These are phyloP conservation scores for Geranium brycei DNA, from an alignment of 345 rosid genomes.

Conservation along the genomic window DNA sequence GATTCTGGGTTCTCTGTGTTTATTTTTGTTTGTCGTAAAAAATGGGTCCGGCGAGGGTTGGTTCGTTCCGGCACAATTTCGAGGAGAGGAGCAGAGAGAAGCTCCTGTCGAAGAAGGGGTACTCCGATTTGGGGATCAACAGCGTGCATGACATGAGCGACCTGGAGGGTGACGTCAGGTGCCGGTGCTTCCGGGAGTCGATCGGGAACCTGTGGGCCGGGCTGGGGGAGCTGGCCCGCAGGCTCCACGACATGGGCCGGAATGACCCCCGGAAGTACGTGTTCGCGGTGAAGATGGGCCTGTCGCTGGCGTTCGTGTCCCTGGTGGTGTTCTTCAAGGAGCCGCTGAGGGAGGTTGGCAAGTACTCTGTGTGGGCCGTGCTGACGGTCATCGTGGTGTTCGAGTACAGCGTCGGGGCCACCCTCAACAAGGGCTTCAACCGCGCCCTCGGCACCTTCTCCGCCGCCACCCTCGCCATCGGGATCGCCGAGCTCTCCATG, in stretches of 20 bases:
- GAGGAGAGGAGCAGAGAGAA: slow-evolving; percentile 44
- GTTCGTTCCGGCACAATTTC: slow-evolving; percentile 29
- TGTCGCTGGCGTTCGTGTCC: slow-evolving; percentile 41
- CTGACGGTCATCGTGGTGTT: slow-evolving; percentile 82
- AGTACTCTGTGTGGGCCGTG: slow-evolving; percentile 74
- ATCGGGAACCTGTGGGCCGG: slow-evolving; percentile 23
- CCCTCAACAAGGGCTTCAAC: slow-evolving; percentile 78
- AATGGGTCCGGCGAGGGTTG: slow-evolving; percentile 12
- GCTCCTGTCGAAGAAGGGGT: slow-evolving; percentile 32
- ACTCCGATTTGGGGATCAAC: slow-evolving; percentile 29
- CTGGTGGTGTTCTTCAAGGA: slow-evolving; percentile 48
- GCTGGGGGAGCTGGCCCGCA: slow-evolving; percentile 12
- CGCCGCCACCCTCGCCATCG: slow-evolving; percentile 76
- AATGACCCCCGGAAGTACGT: slow-evolving; percentile 47
- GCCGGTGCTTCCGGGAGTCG: slow-evolving; percentile 34
- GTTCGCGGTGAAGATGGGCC: slow-evolving; percentile 66
- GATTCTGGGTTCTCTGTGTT: too few species aligned
- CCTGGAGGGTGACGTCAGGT: slow-evolving; percentile 15
- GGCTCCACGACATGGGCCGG: slow-evolving; percentile 44
- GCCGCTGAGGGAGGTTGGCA: slow-evolving; percentile 27
- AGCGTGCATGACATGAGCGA: slow-evolving; percentile 6
- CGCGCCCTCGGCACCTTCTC: slow-evolving; percentile 75
- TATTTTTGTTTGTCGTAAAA: too few species aligned
- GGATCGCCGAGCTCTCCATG: slow-evolving; percentile 49
- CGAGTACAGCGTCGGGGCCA: slow-evolving; percentile 77